Base-by-base conservation (phyloP, 768 basidiomycete species). In the Strobilomyces echinocephalus region DNA sequence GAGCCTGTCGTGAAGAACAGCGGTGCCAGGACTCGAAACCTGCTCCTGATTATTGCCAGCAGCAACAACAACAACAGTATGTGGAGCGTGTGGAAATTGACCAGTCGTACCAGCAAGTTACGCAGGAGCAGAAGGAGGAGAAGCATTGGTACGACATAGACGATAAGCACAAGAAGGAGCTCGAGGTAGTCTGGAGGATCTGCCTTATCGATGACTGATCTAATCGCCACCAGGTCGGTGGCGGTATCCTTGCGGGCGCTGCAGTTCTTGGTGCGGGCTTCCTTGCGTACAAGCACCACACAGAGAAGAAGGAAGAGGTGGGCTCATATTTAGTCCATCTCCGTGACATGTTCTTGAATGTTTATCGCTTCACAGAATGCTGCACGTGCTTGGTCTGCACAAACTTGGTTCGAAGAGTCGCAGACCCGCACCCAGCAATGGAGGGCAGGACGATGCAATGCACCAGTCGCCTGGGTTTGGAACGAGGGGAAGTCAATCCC, bases 381-480 rank as follows among this genome's bases (percentile, higher is more conserved):
- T 51, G 76, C 77, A 4, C 72, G 73, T 1, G 66, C 65, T 14
- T 85, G 82, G 82, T 77, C 73, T 49, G 58, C 69, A 7, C 66
- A 70, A 52, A 73, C 73, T 31, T 89, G 88, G 87, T 40, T 80
- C 20, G 57, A 70, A 7, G 84, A 83, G 0, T 83, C 86, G 5
- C 73, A 78, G 58, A 52, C 43, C n/a, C 81, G 82, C 55, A 81
- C 83, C 11, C 66, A 73, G 7, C 68, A 74, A 10, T 85, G 74
- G 72, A 65, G 73, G 59, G 60, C 62, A 12, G 65, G 75, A 18
- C 78, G 77, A 1, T 75, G 75, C 18, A 63, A 65, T 0, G 73
- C 64, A 1, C 82, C 84, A 4, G 74, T 76, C 12, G 80, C 79
- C 20, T 91, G 88, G 88, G 60, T 87, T 34, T 74, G 83, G 46